Evolutionary conservation across 441 rosid genomes (phyloP), one percentile per base, ranked within the genome.

Genomic region (Brassica balearica): DNA sequence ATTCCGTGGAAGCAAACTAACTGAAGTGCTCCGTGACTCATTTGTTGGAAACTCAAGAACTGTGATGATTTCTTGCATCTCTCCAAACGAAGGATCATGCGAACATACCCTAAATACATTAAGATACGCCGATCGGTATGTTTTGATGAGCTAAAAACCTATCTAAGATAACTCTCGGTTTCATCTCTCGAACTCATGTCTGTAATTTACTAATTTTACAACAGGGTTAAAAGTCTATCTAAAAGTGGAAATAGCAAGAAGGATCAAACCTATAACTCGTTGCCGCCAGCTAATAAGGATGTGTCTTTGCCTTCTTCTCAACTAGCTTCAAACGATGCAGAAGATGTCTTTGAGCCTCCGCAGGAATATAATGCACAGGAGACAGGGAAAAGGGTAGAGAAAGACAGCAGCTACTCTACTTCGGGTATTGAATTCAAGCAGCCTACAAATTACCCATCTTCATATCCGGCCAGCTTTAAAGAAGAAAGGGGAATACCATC

Each of bases 11-110:
- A 94, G 99, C 83, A 96, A 96, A 83, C 93, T 96, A 70, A 96
- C 99, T 6, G 98, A 96, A 88, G 99, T 96, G 48, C 98, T 96
- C 22, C 96, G 98, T 11, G 99, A 96, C 81, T 96, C 98, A 67
- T 96, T 96, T 75, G 97, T 92, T 81, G 98, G 99, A 75, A 94
- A 94, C 86, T 96, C 98, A 36, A 92, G 89, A 87, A 96, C 99
- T 29, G 98, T 96, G 75, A 92, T 94, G 98, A 94, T 96, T 64
- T 94, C 99, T 65, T 96, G 99, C 87, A 91, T 94, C 77, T 96
- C 99, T 76, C 99, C 99, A 72, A 96, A 94, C 84, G 96, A 92
- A 66, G 98, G 98, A 62, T 96, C 99, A 51, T 96, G 99, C 69
- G 98, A 96, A 80, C 98, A 96, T 72, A 94, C 99, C 34, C 89